Evolutionary conservation across 1,284 basidiomycete species (phyloP).

Genomic region (Austropuccinia psidii): DNA sequence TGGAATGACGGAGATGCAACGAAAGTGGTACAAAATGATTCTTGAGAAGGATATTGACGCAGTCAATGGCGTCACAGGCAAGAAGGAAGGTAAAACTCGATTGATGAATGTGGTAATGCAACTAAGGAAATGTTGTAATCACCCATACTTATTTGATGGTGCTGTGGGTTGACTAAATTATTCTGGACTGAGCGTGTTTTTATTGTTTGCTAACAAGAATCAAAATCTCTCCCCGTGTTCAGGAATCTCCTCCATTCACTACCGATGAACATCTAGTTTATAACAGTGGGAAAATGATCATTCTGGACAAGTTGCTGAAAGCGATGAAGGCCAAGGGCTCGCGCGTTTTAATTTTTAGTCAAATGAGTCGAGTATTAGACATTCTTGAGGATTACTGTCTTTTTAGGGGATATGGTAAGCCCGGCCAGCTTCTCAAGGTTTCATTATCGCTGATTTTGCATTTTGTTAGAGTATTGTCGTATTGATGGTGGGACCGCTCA

Average conservation of each 20-base stretch:
- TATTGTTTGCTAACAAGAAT: background rate
- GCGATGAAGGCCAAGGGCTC: conserved; percentile 88
- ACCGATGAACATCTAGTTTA: conserved; percentile 94
- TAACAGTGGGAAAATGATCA: conserved; percentile 95
- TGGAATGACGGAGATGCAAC: conserved; percentile 94
- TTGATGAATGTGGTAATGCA: conserved; percentile 99
- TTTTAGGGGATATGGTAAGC: conserved; percentile 78
- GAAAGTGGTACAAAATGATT: conserved; percentile 79
- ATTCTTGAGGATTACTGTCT: conserved; percentile 97
- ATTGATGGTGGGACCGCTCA: conserved; percentile 94
- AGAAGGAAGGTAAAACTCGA: conserved; percentile 97
- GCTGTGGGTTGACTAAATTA: conserved; percentile 24
- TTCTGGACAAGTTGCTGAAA: conserved; percentile 84
- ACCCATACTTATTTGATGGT: conserved; percentile 51
- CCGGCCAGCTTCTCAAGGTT: background rate
- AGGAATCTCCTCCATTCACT: conserved; percentile 88
- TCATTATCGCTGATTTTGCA: background rate
- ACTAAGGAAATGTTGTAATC: conserved; percentile 56
- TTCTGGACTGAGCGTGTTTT: background rate
- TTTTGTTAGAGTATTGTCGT: conserved; percentile 73
- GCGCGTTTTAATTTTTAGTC: conserved; percentile 91
- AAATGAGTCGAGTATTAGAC: conserved; percentile 93
- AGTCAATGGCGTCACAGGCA: conserved; percentile 84
- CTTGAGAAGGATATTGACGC: conserved; percentile 98
- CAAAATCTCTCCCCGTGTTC: background rate